These are phyloP conservation scores for Apiospora aurea DNA, from an alignment of 2,329 filamentous ascomycete species.

Conservation along the genomic window DNA sequence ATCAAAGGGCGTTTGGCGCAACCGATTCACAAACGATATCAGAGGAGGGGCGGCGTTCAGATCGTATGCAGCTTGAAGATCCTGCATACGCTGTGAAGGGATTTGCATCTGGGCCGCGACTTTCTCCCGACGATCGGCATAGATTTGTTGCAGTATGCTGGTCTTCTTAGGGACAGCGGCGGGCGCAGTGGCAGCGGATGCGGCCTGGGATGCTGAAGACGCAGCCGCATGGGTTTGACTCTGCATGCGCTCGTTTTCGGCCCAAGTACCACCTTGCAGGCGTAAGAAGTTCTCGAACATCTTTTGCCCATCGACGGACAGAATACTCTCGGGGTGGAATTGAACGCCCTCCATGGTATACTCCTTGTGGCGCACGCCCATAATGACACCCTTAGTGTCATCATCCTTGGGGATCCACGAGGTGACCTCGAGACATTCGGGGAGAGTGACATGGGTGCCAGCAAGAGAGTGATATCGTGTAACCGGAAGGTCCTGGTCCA, in stretches of 20 bases:
- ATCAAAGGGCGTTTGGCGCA: conserved; percentile 84
- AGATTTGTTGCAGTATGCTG: conserved; percentile 92
- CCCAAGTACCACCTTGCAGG: conserved; percentile 91
- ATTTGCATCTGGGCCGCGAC: conserved; percentile 84
- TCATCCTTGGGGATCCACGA: conserved; percentile 86
- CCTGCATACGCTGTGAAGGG: conserved; percentile 81
- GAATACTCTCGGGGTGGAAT: conserved; percentile 96
- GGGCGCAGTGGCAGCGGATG: conserved; percentile 36
- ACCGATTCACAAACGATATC: conserved; percentile 78
- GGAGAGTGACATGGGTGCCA: conserved; percentile 86
- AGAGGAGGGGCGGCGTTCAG: conserved; percentile 85
- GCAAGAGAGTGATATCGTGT: conserved; percentile 97
- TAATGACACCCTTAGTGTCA: conserved; percentile 85
- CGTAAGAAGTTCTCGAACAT: conserved; percentile 94
- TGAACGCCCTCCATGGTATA: conserved; percentile 94
- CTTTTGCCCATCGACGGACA: conserved; percentile 84
- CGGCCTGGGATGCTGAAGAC: conserved; percentile 37
- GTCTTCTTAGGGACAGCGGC: conserved; percentile 57
- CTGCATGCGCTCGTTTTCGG: conserved; percentile 71
- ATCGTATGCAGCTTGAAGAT: conserved; percentile 87
- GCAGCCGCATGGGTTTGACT: conserved; percentile 40
- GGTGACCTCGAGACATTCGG: conserved; percentile 84
- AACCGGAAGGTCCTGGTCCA: conserved; percentile 82
- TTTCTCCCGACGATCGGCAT: conserved; percentile 76
- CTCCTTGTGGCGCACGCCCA: conserved; percentile 94